These are phyloP conservation scores for Venturia aucupariae DNA, from an alignment of 2,329 filamentous ascomycete species.

Conservation along the genomic window DNA sequence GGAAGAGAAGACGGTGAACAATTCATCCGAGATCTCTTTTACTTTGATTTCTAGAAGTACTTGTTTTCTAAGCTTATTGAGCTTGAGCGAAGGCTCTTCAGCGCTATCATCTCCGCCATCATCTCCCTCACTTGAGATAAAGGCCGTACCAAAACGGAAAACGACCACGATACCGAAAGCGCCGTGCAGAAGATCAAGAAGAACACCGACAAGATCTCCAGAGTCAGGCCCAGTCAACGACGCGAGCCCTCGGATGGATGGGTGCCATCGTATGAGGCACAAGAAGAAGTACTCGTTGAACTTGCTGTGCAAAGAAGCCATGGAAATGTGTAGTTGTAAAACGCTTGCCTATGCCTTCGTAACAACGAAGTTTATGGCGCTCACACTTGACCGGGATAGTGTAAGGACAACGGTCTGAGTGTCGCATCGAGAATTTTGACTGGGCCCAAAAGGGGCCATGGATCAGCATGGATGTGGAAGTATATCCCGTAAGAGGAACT, in stretches of 20 bases:
- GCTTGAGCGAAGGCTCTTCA: background rate
- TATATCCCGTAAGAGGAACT: no score
- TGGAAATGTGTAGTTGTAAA: no score
- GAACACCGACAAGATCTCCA: background rate
- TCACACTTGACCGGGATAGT: background rate
- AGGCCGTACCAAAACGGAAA: background rate
- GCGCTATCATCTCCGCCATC: background rate
- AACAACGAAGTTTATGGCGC: background rate
- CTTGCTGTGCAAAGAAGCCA: no score
- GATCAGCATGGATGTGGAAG: background rate
- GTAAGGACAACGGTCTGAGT: background rate
- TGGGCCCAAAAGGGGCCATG: background rate
- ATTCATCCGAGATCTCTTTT: background rate
- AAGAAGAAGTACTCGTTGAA: background rate
- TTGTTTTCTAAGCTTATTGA: background rate
- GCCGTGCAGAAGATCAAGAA: background rate
- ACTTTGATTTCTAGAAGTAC: background rate
- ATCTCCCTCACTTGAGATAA: background rate
- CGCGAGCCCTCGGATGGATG: background rate
- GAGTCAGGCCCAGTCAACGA: background rate
- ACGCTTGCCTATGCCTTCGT: background rate
- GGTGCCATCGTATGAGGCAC: background rate
- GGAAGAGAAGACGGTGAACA: conserved; percentile 8
- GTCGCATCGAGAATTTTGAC: background rate
- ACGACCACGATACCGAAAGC: background rate